phyloP scores from a whole-genome alignment of 805 yeast species.

The Teunomyces tritomae region DNA sequence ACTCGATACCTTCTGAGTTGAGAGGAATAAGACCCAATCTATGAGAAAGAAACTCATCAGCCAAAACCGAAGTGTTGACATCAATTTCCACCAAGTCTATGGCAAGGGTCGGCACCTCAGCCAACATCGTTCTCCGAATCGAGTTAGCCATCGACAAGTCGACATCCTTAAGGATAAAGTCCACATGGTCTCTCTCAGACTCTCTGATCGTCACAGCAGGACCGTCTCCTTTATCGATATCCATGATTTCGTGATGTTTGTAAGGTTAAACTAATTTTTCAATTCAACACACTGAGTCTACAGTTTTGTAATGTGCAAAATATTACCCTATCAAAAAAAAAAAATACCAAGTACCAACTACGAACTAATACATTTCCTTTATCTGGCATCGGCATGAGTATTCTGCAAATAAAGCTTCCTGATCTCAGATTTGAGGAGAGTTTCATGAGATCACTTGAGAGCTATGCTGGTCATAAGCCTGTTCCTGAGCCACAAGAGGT shows the following conservation, averaged over 20 bases:
- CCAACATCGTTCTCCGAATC: slow-evolving; percentile 83
- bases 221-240: slow-evolving; percentile 39
- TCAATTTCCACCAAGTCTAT: slow-evolving; percentile 95
- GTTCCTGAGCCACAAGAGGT: slow-evolving; percentile 2
- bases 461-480: slow-evolving; percentile 24
- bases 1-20: slow-evolving; percentile 78
- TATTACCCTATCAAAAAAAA: not conserved
- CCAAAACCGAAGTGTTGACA: slow-evolving; percentile 87
- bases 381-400: slow-evolving; percentile 1
- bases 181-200: slow-evolving; percentile 83
- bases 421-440: slow-evolving; percentile 68
- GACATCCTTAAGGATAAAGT: slow-evolving; percentile 81
- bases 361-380: not conserved
- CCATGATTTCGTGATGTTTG: slow-evolving; percentile 16
- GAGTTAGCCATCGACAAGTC: slow-evolving; percentile 93
- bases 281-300: not conserved
- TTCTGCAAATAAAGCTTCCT: slow-evolving; percentile 34
- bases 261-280: not conserved
- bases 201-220: slow-evolving; percentile 88
- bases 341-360: not conserved
- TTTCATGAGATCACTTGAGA: slow-evolving; percentile 38
- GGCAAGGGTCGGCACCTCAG: slow-evolving; percentile 96
- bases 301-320: slow-evolving; percentile 2
- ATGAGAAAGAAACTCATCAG: slow-evolving; percentile 95
- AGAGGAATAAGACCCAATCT: slow-evolving; percentile 91